Conservation (phyloP, 345 rosid species). For the Eucalyptus pauciflora region DNA sequence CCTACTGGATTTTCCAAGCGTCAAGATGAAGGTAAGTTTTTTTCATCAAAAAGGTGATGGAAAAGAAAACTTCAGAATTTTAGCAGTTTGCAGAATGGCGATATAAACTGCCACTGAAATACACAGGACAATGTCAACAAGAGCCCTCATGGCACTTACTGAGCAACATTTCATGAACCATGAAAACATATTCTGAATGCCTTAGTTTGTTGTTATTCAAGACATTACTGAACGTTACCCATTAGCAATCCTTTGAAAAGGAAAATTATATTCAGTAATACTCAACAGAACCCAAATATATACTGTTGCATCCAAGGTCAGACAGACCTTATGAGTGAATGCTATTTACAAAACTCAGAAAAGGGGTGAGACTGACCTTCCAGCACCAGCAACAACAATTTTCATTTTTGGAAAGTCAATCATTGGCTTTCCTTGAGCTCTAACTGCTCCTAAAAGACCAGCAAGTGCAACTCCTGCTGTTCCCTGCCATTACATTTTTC, state of each 20-base stretch:
- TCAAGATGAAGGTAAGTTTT: background rate
- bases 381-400: conserved; percentile 99
- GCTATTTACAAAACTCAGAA: background rate
- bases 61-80: background rate
- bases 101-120: background rate
- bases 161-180: background rate
- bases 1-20: background rate
- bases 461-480: conserved; percentile 99
- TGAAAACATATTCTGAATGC: background rate
- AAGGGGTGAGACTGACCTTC: conserved; percentile 43
- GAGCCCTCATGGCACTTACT: background rate
- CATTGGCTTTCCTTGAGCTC: conserved; percentile 97
- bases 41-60: background rate
- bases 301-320: background rate
- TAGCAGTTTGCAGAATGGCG: background rate
- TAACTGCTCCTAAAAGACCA: conserved; percentile 97
- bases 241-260: background rate
- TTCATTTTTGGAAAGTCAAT: conserved; percentile 95
- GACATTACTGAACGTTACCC: background rate
- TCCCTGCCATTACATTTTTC: conserved; percentile 32
- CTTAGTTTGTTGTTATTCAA: background rate
- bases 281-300: background rate
- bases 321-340: background rate
- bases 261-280: background rate
- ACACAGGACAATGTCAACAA: background rate